These are phyloP conservation scores for Populus tomentosa DNA, from an alignment of 441 rosid genomes.

Conservation along the genomic window DNA sequence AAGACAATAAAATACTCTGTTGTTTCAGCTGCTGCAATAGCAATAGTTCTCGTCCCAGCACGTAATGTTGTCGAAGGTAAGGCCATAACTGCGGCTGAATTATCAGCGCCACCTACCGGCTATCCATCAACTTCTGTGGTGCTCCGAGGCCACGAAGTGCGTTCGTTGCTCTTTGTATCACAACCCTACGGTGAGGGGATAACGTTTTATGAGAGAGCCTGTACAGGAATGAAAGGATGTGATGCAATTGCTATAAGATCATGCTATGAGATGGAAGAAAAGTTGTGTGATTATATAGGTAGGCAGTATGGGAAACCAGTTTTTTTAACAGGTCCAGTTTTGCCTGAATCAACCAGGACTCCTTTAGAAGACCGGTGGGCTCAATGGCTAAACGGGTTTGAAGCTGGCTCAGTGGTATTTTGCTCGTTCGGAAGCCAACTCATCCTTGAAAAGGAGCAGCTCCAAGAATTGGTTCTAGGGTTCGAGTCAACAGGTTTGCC, in stretches of 20 bases:
- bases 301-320: neutral
- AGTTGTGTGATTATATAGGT: neutral
- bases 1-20: neutral
- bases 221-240: neutral
- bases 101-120: neutral
- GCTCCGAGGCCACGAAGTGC: neutral
- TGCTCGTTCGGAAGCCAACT: slow-evolving; percentile 23
- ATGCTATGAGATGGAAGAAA: neutral
- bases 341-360: neutral
- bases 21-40: neutral
- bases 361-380: neutral
- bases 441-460: slow-evolving; percentile 7
- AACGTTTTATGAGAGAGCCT: neutral
- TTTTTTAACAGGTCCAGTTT: neutral
- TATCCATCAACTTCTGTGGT: neutral
- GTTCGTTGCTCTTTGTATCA: neutral
- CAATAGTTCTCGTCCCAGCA: slow-evolving; percentile 1
- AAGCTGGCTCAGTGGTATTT: neutral
- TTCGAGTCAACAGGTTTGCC: slow-evolving; percentile 22
- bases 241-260: neutral
- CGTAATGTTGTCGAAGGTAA: neutral
- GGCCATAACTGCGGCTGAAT: neutral
- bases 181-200: neutral
- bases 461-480: slow-evolving; percentile 26
- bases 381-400: neutral